Evolutionary conservation across 1,139 yeast genomes (phyloP), one percentile per base, ranked within the genome.

Genomic region (Candida neerlandica): DNA sequence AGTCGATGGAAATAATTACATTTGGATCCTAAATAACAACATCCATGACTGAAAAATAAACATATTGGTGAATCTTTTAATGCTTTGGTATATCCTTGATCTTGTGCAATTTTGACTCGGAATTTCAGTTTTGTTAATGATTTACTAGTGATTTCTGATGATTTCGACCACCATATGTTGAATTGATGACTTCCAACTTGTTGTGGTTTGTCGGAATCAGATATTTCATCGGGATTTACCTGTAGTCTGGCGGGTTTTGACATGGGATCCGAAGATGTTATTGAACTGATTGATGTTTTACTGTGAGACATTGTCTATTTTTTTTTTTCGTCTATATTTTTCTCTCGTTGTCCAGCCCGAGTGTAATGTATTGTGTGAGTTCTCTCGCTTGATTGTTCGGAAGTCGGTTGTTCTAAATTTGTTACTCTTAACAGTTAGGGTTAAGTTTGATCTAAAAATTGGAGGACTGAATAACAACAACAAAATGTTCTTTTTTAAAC

Each of bases 141-240:
- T 10, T 59, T 59, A 34, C 65, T 59, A 1, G 43, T 40, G 10
- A 72, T 67, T 23, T 81, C 71, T 5, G 89, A 80, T 97, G 97
- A 91, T 65, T 86, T 86, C 51, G 86, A 77, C 65, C 84, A 92
- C 97, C 97, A 91, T 16, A 90, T 78, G 60, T 92, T 94, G 71
- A 86, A 92, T 0, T 83, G 81, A 11, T 84, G 81, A 0, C 96
- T 96, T 0, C 89, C 82, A 34, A 48, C 48, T 60, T 90, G 96
- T 1, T 89, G 85, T 0, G 96, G 95, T 44, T 81, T 79, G 34
- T 80, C 84, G 21, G 85, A 84, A 11, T 81, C 85, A 2, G 80
- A 72, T 3, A 89, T 74, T 1, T 81, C 73, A 0, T 79, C 78
- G 0, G 89, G 87, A 52, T 84, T 86, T 1, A 89, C 84, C 61